phyloP scores from a whole-genome alignment of 768 basidiomycete genomes.

The Boletus pseudo-olivaceus region DNA sequence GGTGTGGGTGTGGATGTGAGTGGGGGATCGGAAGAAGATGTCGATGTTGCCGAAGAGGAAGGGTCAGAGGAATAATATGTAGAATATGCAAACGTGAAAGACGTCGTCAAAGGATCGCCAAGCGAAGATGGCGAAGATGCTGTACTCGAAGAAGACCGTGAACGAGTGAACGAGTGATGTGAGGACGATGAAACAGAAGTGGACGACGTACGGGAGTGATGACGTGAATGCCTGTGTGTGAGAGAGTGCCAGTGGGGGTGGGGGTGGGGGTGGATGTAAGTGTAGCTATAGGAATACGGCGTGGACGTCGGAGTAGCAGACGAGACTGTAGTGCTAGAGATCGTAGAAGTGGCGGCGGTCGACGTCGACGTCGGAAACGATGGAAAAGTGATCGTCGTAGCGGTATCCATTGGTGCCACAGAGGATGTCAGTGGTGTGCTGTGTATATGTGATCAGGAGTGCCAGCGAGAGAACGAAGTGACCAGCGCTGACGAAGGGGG shows the following conservation, averaged over 20 bases:
- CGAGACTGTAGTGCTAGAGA: background rate
- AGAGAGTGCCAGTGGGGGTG: background rate
- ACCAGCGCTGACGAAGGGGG: background rate
- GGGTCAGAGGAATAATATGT: background rate
- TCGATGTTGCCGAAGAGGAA: background rate
- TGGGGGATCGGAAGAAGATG: background rate
- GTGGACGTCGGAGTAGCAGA: background rate
- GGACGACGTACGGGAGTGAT: background rate
- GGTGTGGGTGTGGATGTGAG: background rate
- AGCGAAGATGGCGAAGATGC: background rate
- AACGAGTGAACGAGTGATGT: background rate
- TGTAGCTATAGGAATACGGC: background rate
- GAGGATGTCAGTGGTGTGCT: background rate
- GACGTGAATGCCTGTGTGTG: background rate
- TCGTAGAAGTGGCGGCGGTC: background rate
- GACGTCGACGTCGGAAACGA: background rate
- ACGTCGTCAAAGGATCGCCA: background rate
- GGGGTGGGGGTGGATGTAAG: background rate
- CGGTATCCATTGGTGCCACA: background rate
- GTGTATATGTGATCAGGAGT: background rate
- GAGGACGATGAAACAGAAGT: background rate
- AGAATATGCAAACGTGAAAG: background rate
- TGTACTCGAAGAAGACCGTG: background rate
- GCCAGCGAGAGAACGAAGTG: background rate
- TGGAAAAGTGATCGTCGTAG: conserved; percentile 10